Evolutionary conservation across 2,329 filamentous ascomycete genomes (phyloP).

Genomic region (Zymoseptoria crescenta): DNA sequence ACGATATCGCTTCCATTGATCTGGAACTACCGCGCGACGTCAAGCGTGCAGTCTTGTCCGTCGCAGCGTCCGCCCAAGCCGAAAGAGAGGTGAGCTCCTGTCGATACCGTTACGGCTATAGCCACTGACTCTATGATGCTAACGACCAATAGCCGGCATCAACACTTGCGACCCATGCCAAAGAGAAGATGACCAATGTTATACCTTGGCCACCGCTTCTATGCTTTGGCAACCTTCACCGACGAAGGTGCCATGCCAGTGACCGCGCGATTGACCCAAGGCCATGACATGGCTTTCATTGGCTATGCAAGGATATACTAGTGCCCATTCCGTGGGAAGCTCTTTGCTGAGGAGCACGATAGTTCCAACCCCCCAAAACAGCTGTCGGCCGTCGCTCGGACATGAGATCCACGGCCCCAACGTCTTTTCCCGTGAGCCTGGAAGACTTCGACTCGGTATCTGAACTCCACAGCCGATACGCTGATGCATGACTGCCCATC

Average conservation of each 20-base stretch:
- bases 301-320: slow-evolving; percentile 41
- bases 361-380: slow-evolving; percentile 40
- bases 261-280: slow-evolving; percentile 45
- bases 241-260: slow-evolving; percentile 49
- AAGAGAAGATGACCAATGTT: slow-evolving; percentile 71
- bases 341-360: slow-evolving; percentile 36
- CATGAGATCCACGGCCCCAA: slow-evolving; percentile 39
- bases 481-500: slow-evolving; percentile 41
- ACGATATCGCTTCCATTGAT: slow-evolving; percentile 51
- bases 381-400: slow-evolving; percentile 44
- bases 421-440: slow-evolving; percentile 55
- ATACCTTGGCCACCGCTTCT: slow-evolving; percentile 66
- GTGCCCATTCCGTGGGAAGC: too few relatives aligned
- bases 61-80: slow-evolving; percentile 70
- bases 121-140: slow-evolving; percentile 50
- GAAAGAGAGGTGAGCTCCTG: slow-evolving; percentile 50
- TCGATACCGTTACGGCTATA: not conserved
- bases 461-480: not conserved
- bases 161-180: slow-evolving; percentile 77
- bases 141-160: slow-evolving; percentile 69
- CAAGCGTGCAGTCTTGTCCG: slow-evolving; percentile 62
- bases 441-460: slow-evolving; percentile 44
- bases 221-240: slow-evolving; percentile 52
- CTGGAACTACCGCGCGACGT: slow-evolving; percentile 59
- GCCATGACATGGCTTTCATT: slow-evolving; percentile 36